Percentiles rank a stretch among this genome's conserved stretches.
These are phyloP conservation scores for Sphaerulina musiva DNA, from an alignment of 2,329 filamentous ascomycete genomes.

Conservation along the genomic window DNA sequence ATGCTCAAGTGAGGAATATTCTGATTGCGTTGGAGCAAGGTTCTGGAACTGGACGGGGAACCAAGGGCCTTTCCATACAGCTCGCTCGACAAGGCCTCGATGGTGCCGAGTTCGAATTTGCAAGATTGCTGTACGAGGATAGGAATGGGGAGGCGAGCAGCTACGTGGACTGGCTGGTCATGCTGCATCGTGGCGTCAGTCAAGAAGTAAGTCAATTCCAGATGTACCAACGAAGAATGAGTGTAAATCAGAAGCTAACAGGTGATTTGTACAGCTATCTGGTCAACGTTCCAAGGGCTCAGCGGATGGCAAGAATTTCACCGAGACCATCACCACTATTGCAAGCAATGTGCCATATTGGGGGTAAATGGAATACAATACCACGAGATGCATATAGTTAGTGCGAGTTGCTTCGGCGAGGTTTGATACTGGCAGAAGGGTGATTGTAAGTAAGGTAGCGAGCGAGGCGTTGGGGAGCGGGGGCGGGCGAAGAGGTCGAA, in stretches of 20 bases:
- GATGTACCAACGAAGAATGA: not conserved
- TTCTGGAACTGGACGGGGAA: slow-evolving; percentile 20
- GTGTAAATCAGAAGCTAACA: not conserved
- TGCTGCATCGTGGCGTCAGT: slow-evolving; percentile 87
- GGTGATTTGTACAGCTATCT: slow-evolving; percentile 20
- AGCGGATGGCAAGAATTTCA: slow-evolving; percentile 22
- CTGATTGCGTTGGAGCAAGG: slow-evolving; percentile 81
- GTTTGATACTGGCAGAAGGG: no score
- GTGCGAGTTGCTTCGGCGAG: no score
- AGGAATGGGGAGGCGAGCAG: slow-evolving; percentile 96
- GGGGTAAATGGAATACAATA: not conserved
- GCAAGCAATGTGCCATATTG: slow-evolving; percentile 28
- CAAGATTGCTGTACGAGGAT: slow-evolving; percentile 82
- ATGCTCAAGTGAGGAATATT: slow-evolving; percentile 90
- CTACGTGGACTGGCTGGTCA: slow-evolving; percentile 97
- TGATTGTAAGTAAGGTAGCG: no score
- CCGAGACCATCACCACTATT: slow-evolving; percentile 29
- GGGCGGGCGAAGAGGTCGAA: no score
- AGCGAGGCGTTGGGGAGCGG: no score
- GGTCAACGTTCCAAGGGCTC: slow-evolving; percentile 28
- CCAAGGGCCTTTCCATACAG: slow-evolving; percentile 79
- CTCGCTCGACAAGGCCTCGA: slow-evolving; percentile 87
- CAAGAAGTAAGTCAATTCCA: slow-evolving; percentile 53
- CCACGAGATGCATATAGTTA: no score
- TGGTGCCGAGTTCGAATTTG: slow-evolving; percentile 94